Evolutionary conservation across 805 yeast species (phyloP), one percentile per base, ranked within the genome.

Genomic region (Soucietia sequanensis): DNA sequence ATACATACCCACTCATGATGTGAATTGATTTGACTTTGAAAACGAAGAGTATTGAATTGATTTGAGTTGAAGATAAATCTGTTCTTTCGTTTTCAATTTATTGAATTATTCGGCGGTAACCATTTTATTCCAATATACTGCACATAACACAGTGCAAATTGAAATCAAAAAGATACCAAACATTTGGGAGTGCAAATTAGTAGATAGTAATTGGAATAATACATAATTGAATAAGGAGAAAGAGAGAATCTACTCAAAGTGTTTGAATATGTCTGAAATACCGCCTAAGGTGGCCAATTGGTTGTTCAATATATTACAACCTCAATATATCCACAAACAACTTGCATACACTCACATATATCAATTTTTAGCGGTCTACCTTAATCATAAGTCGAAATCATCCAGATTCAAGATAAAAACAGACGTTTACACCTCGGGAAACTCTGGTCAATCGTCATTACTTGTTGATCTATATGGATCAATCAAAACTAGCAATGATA

Each of bases 381-480:
- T 75, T 25, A 49, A 50, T 21, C 30, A 27, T 18, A 29, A 29
- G 6, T 29, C 31, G 6, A 47, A 38, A 23, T 51, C 55, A 28
- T 43, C 45, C 0, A 60, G 76, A 2, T 67, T 89, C 34, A 69
- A 75, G 42, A 84, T 93, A 12, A 67, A 88, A 39, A 89, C 97
- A 0, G 75, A 80, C 33, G 64, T 68, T 5, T 58, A 52, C 38
- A 65, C 70, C 4, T 57, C 84, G 2, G 60, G 71, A 34, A 71
- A 70, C n/a, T 45, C 62, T 2, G 96, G 96, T 2, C 54, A 53
- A 9, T 65, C 83, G 2, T 67, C 72, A 14, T 65, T 88, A 13
- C 62, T 88, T 31, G 62, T 89, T 8, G 79, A 80, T 40, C 41
- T 90, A 2, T 72, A 72, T 45, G 96, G 96, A 0, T 60, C 70